phyloP scores from a whole-genome alignment of 202 grass and related monocot genomes.

The Panicum virgatum region DNA sequence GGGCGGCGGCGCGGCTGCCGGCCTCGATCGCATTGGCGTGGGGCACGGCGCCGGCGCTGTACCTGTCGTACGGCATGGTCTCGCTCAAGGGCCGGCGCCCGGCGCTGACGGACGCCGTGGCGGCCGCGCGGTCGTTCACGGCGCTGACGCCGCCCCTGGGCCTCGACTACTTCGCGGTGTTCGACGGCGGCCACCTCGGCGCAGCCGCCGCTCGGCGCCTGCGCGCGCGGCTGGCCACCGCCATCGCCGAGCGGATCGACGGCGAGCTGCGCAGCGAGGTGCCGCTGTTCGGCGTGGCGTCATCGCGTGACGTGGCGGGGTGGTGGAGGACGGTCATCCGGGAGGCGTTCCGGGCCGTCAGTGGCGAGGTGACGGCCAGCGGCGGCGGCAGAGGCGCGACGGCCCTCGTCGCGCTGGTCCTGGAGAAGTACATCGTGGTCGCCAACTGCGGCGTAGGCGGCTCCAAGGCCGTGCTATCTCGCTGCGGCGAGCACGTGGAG shows the following conservation, averaged over 20 bases:
- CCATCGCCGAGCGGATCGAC: constrained; percentile 6
- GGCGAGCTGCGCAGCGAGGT: not conserved
- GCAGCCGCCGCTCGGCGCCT: not conserved
- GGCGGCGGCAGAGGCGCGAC: not conserved
- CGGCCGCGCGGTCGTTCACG: constrained; percentile 22
- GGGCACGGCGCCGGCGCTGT: not conserved
- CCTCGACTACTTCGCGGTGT: constrained; percentile 38
- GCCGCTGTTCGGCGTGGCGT: not conserved
- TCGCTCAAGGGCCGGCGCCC: not conserved
- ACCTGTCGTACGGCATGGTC: constrained; percentile 22
- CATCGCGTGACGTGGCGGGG: not conserved
- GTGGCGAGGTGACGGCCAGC: not conserved
- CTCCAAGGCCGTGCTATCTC: constrained; percentile 33
- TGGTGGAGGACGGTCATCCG: constrained; percentile 21
- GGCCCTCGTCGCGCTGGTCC: constrained; percentile 31
- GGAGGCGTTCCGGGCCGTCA: not conserved
- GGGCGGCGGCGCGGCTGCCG: not conserved
- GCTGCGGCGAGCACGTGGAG: constrained; percentile 1
- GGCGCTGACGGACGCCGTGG: not conserved
- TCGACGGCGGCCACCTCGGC: constrained; percentile 23
- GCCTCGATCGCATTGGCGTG: not conserved
- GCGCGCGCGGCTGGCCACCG: too few relatives aligned
- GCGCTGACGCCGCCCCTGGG: constrained; percentile 1
- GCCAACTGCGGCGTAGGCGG: constrained; percentile 27
- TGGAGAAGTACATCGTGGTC: constrained; percentile 12